Conservation (phyloP, 2,329 filamentous ascomycete species). For the Penicillium sp. region DNA sequence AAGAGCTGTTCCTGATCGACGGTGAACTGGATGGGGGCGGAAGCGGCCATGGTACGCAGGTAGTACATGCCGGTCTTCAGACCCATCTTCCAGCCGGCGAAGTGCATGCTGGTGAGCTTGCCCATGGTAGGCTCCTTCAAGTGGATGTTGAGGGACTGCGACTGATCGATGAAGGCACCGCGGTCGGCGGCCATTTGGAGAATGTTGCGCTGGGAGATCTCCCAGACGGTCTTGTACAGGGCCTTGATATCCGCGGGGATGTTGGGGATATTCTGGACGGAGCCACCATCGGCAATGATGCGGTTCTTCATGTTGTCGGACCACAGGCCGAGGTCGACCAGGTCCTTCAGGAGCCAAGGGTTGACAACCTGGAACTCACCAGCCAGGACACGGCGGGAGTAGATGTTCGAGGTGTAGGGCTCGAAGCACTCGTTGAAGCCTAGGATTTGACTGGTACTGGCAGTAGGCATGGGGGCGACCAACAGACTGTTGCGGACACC, state of each 20-base stretch:
- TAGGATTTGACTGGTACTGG: constrained; percentile 94
- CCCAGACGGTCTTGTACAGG: constrained; percentile 99
- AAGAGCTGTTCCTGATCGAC: constrained; percentile 95
- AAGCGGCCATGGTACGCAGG: constrained; percentile 93
- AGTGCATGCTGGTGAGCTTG: constrained; percentile 99
- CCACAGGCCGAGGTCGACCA: constrained; percentile 97
- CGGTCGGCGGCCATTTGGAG: constrained; percentile 98
- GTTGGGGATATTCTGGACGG: constrained; percentile 94
- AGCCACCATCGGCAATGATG: constrained; percentile 95
- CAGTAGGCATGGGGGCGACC: constrained; percentile 96
- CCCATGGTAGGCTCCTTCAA: constrained; percentile 99
- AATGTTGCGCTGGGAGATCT: constrained; percentile 93
- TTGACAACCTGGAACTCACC: constrained; percentile 99
- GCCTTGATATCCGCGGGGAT: constrained; percentile 94
- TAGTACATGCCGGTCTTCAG: constrained; percentile 99
- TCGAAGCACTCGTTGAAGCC: constrained; percentile 99
- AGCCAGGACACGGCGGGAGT: constrained; percentile 94
- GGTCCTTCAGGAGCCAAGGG: constrained; percentile 95
- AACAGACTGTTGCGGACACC: constrained; percentile 95
- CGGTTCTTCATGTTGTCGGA: constrained; percentile 99
- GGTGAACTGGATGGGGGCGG: constrained; percentile 96
- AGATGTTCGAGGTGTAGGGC: constrained; percentile 99
- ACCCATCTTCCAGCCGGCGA: constrained; percentile 97
- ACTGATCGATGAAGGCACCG: constrained; percentile 98
- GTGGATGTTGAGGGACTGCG: constrained; percentile 98